A percentile compares a stretch with the other conserved stretches of the same genome.
Conservation (phyloP, 805 yeast genomes). For the Sugiyamaella mastotermitis region DNA sequence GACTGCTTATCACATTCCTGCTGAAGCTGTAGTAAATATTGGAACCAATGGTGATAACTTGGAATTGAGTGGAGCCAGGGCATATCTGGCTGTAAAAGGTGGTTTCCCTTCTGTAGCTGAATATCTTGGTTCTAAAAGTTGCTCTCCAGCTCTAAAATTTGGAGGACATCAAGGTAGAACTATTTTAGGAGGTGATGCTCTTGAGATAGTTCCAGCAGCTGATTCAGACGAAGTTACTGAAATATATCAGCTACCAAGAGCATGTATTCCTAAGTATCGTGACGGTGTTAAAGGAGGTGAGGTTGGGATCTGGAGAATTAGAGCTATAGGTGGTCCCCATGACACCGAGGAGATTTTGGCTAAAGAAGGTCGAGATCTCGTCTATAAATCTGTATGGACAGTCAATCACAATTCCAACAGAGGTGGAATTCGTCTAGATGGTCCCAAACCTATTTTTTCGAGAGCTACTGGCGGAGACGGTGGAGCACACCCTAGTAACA, state of each 20-base stretch:
- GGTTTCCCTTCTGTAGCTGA: too few relatives aligned
- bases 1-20: conserved; percentile 60
- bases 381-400: conserved; percentile 78
- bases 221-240: too few relatives aligned
- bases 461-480: conserved; percentile 94
- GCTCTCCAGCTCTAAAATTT: too few relatives aligned
- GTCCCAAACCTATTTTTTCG: conserved; percentile 93
- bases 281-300: not conserved
- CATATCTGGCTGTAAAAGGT: too few relatives aligned
- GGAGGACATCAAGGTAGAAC: too few relatives aligned
- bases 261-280: conserved; percentile 48
- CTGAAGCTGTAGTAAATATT: conserved; percentile 70
- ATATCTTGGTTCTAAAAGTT: too few relatives aligned
- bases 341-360: conserved; percentile 93
- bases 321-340: conserved; percentile 95
- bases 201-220: too few relatives aligned
- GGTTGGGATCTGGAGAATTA: conserved; percentile 59
- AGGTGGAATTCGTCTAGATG: conserved; percentile 88
- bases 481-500: conserved; percentile 94
- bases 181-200: too few relatives aligned
- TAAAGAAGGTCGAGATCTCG: conserved; percentile 62
- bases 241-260: conserved; percentile 62
- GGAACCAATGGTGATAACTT: conserved; percentile 69
- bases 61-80: too few relatives aligned
- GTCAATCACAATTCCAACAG: conserved; percentile 95